These are phyloP conservation scores for Thalassiosira mediterranea DNA, from an alignment of 352 stramenopile genomes.

Conservation along the genomic window DNA sequence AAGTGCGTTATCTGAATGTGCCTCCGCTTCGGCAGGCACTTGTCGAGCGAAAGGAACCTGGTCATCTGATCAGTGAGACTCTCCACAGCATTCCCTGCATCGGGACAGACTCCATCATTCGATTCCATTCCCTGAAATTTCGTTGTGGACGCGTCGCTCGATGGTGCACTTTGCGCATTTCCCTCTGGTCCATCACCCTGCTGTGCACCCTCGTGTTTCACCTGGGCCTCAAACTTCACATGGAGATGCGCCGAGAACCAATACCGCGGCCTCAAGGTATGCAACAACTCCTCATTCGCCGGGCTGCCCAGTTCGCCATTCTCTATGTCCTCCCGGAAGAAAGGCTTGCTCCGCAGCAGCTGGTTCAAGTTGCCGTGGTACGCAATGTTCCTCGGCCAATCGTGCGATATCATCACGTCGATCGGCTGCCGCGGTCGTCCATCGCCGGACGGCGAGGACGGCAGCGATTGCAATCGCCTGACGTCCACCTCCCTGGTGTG, in stretches of 20 bases:
- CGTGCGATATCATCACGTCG: conserved; percentile 95
- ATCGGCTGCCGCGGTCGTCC: too few species aligned
- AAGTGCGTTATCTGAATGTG: conserved; percentile 94
- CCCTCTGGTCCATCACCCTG: conserved; percentile 1
- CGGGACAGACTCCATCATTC: conserved; percentile 39
- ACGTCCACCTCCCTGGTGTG: conserved; percentile 93
- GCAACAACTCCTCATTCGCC: conserved; percentile 90
- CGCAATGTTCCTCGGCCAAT: conserved; percentile 98
- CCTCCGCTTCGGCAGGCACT: conserved; percentile 93
- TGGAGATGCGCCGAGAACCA: conserved; percentile 99
- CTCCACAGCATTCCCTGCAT: conserved; percentile 19
- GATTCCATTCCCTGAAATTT: conserved; percentile 52
- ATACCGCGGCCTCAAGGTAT: conserved; percentile 89
- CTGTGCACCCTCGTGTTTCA: conserved; percentile 82
- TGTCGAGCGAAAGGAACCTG: conserved; percentile 98
- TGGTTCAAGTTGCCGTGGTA: conserved; percentile 90
- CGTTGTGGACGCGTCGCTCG: conserved; percentile 18
- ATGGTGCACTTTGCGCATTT: conserved; percentile 11
- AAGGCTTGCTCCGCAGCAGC: conserved; percentile 93
- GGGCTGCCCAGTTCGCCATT: conserved; percentile 93
- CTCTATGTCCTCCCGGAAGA: conserved; percentile 94
- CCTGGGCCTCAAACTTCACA: conserved; percentile 96
- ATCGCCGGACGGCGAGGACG: too few species aligned
- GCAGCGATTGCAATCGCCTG: conserved; percentile 88
- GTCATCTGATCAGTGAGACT: conserved; percentile 85